Percentiles rank a stretch among this genome's conserved stretches.
These are phyloP conservation scores for Coprinopsis sp. DNA, from an alignment of 768 basidiomycete genomes.

Conservation along the genomic window DNA sequence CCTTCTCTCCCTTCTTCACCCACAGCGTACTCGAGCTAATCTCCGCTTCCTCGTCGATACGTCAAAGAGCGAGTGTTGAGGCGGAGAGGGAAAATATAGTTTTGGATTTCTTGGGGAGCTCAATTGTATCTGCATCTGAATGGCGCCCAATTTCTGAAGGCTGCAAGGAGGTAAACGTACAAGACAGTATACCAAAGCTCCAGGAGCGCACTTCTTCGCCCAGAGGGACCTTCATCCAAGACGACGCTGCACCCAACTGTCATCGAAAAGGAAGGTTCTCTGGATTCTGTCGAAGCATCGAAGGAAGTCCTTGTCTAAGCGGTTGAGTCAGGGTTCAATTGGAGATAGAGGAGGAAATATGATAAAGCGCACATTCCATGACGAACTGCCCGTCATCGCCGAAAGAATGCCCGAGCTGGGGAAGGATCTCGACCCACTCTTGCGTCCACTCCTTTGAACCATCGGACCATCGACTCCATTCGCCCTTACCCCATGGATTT, in stretches of 20 bases:
- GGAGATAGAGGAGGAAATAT: not conserved
- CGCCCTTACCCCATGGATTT: constrained; percentile 48
- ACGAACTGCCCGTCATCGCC: constrained; percentile 43
- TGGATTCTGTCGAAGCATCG: constrained; percentile 33
- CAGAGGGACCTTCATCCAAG: constrained; percentile 36
- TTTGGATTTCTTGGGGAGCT: no score
- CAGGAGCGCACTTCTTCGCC: constrained; percentile 33
- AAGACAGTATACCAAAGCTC: constrained; percentile 43
- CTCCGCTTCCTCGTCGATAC: no score
- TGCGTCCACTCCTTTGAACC: constrained; percentile 40
- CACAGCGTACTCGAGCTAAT: no score
- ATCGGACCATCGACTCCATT: constrained; percentile 48
- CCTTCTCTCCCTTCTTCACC: no score
- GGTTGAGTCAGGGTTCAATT: not conserved
- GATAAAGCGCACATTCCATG: constrained; percentile 33
- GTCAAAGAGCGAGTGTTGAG: no score
- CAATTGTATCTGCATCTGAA: no score
- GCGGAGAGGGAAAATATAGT: no score
- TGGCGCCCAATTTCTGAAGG: not conserved
- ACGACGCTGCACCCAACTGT: constrained; percentile 36
- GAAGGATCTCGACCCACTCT: constrained; percentile 35
- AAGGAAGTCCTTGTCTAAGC: constrained; percentile 32
- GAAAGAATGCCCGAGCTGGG: constrained; percentile 31
- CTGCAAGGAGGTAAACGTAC: constrained; percentile 22
- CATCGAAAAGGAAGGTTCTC: constrained; percentile 38